Base-by-base conservation (phyloP, 2,329 filamentous ascomycete species). In the Colletotrichum abscissum region DNA sequence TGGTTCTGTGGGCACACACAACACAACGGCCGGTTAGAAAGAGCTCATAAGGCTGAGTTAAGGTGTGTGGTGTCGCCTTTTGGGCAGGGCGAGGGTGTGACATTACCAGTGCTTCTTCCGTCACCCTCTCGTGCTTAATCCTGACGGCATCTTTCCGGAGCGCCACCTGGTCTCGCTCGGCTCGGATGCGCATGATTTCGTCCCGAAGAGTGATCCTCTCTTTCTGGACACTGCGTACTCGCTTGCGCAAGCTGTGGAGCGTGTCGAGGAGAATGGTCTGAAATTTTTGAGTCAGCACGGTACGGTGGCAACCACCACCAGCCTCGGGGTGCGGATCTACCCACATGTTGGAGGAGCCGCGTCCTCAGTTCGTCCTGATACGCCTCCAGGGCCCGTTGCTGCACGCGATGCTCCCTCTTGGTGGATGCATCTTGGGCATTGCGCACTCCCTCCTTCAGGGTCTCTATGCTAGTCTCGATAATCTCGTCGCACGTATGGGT, bases 131-230 rank as follows among this genome's bases (percentile, higher is more conserved):
- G 69, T 92, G 90, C 76, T 86, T 88, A 46, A 86, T 86, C 57
- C 91, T 85, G n/a, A 92, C 83, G 8, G 89, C 89, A 75, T 93
- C 91, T 85, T 91, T 92, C 55, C 86, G 87, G 22, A 92, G 80
- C 5, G 88, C 89, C 8, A 92, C 87, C 75, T 92, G 87, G 76
- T 92, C 90, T 65, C 90, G 84, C 81, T 92, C 90, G 26, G 85
- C 84, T 58, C 89, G 86, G 69, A 92, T 84, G 1, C 86, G 85
- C 33, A 92, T 78, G n/a, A 93, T 90, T 38, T 91, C 89, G 14
- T 90, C 87, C 57, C 91, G 87, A 22, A 92, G 80, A 0, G 82
- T 79, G 4, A 91, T 79, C 78, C 89, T 92, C 77, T 90, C 87
- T 73, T 86, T 89, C 69, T 91, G 88, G 11, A 88, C 86, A 9